phyloP scores from a whole-genome alignment of 805 yeast species.

The Saitoella complicata region DNA sequence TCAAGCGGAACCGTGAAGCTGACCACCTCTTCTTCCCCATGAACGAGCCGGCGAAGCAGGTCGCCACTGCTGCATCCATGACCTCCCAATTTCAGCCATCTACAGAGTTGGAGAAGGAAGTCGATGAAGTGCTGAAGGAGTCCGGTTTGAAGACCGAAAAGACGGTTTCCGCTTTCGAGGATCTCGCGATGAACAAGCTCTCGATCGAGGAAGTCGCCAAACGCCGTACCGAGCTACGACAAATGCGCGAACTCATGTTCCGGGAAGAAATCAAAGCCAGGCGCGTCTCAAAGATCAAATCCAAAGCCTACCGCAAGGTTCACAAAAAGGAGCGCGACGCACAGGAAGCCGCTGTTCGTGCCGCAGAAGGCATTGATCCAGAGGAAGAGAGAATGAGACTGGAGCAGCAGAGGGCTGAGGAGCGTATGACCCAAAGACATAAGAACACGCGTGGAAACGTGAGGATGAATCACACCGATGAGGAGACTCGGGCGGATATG shows the following conservation, averaged over 20 bases:
- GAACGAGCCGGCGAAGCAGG: conserved; percentile 16
- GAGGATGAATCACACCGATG: conserved; percentile 70
- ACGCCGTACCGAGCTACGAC: conserved; percentile 65
- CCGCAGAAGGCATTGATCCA: conserved; percentile 31
- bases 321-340: conserved; percentile 68
- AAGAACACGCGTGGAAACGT: conserved; percentile 68
- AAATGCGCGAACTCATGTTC: conserved; percentile 93
- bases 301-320: conserved; percentile 73
- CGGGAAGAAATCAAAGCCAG: conserved; percentile 84
- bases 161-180: conserved; percentile 72
- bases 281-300: conserved; percentile 85
- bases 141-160: conserved; percentile 58
- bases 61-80: conserved; percentile 24
- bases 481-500: conserved; percentile 67
- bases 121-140: conserved; percentile 41
- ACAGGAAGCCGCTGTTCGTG: conserved; percentile 29
- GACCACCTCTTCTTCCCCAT: conserved; percentile 72
- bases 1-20: conserved; percentile 62
- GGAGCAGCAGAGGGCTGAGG: conserved; percentile 66
- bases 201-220: conserved; percentile 63
- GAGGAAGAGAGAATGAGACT: conserved; percentile 42
- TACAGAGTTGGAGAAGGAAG: conserved; percentile 47
- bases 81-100: conserved; percentile 35
- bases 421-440: conserved; percentile 84
- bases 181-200: conserved; percentile 65